Conservation (phyloP, 2,329 filamentous ascomycete genomes). For the Chrysoporthe cubensis region DNA sequence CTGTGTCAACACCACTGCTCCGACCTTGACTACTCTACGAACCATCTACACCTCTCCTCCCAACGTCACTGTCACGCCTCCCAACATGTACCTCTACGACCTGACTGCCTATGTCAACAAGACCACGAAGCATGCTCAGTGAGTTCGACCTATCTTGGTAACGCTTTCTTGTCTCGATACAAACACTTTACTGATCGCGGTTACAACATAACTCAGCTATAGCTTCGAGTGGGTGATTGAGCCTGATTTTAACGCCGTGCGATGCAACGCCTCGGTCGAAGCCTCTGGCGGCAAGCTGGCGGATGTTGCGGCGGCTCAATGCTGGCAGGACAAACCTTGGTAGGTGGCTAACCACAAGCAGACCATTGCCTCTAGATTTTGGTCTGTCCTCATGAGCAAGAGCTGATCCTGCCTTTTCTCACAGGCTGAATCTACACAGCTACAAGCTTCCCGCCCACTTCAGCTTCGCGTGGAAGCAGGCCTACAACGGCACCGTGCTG, state of each 20-base stretch:
- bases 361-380: background rate
- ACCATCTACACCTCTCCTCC: conserved; percentile 10
- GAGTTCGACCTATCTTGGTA: background rate
- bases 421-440: background rate
- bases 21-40: background rate
- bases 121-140: background rate
- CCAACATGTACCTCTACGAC: conserved; percentile 5
- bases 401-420: background rate
- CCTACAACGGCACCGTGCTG: conserved; percentile 12
- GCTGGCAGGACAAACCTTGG: background rate
- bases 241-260: conserved; percentile 3
- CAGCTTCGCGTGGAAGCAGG: conserved; percentile 19
- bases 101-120: conserved; percentile 12
- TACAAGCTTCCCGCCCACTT: conserved; percentile 1
- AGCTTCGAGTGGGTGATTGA: conserved; percentile 8
- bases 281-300: conserved; percentile 2
- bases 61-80: conserved; percentile 4
- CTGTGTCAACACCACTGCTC: background rate
- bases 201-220: conserved; percentile 3
- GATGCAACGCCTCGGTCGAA: background rate
- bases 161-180: background rate
- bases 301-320: background rate
- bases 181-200: background rate
- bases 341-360: background rate
- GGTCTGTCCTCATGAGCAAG: background rate